Evolutionary conservation across 176 grass and related monocot species (phyloP).

Genomic region (Areca catechu): DNA sequence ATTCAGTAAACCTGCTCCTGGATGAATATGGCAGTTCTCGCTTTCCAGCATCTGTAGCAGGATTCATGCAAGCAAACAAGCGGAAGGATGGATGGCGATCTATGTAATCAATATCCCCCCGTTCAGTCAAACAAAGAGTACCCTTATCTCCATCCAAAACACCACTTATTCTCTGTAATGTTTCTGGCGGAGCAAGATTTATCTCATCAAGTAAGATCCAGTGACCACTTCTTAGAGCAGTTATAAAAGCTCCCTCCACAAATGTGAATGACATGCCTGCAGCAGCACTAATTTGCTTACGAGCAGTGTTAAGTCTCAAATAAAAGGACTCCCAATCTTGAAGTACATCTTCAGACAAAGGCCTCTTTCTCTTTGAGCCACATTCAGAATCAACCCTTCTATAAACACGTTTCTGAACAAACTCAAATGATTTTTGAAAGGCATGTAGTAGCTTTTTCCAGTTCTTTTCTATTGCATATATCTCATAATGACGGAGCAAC

Average conservation of each 20-base stretch:
- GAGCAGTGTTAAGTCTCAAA: slow-evolving; percentile 36
- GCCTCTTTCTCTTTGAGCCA: slow-evolving; percentile 77
- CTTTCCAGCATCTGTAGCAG: slow-evolving; percentile 92
- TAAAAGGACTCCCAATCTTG: slow-evolving; percentile 60
- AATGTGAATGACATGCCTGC: slow-evolving; percentile 68
- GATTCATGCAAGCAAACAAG: slow-evolving; percentile 98
- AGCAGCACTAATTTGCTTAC: slow-evolving; percentile 40
- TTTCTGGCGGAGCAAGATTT: slow-evolving; percentile 93
- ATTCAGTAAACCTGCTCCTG: slow-evolving; percentile 92
- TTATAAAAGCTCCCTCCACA: slow-evolving; percentile 89
- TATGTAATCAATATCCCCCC: slow-evolving; percentile 79
- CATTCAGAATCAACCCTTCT: slow-evolving; percentile 11
- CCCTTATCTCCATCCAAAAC: slow-evolving; percentile 76
- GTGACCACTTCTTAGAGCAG: slow-evolving; percentile 70
- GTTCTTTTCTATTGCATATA: slow-evolving; percentile 42
- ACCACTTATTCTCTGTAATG: slow-evolving; percentile 88
- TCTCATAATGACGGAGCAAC: slow-evolving; percentile 29
- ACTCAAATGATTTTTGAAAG: slow-evolving; percentile 23
- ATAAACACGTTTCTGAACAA: slow-evolving; percentile 25
- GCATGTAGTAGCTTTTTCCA: slow-evolving; percentile 59
- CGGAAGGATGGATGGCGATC: slow-evolving; percentile 69
- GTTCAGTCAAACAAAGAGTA: slow-evolving; percentile 85
- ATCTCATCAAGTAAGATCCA: slow-evolving; percentile 99
- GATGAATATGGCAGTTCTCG: slow-evolving; percentile 73
- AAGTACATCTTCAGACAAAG: slow-evolving; percentile 29